These are phyloP conservation scores for Pythium myriotylum DNA, from an alignment of 352 stramenopile species.

Conservation along the genomic window DNA sequence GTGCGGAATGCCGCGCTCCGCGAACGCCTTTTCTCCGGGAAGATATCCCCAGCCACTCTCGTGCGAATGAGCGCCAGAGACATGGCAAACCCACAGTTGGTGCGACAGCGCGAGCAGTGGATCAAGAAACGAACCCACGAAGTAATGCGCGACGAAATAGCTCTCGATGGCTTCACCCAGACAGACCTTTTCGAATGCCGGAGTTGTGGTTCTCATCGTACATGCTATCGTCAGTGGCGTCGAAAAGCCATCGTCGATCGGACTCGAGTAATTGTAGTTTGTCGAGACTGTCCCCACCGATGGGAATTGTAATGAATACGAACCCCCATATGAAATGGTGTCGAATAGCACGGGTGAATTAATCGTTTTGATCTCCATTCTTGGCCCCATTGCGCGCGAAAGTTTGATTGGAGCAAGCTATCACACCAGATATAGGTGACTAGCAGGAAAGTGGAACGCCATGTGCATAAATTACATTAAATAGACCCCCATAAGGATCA, in stretches of 20 bases:
- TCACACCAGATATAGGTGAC: no score
- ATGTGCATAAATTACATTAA: conserved; percentile 40
- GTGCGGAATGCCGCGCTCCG: conserved; percentile 64
- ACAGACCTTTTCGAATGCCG: conserved; percentile 84
- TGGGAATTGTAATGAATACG: conserved; percentile 82
- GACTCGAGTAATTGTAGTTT: conserved; percentile 83
- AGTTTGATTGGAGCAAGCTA: no score
- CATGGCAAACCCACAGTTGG: conserved; percentile 88
- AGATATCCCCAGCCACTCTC: conserved; percentile 50
- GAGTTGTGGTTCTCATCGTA: conserved; percentile 71
- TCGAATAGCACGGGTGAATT: no score
- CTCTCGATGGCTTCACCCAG: conserved; percentile 71
- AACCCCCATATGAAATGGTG: no score
- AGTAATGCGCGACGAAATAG: conserved; percentile 72
- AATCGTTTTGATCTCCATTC: no score
- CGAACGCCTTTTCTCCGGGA: conserved; percentile 64
- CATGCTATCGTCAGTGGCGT: conserved; percentile 79
- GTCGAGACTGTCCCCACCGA: conserved; percentile 68
- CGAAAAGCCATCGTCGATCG: conserved; percentile 85
- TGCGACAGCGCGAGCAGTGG: conserved; percentile 80
- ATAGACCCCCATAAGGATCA: conserved; percentile 17
- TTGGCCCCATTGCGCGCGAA: no score
- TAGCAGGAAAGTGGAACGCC: no score
- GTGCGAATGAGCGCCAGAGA: conserved; percentile 79
- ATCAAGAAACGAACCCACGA: conserved; percentile 86